Conservation (phyloP, 1,284 basidiomycete species). For the Quambalaria eucalypti region DNA sequence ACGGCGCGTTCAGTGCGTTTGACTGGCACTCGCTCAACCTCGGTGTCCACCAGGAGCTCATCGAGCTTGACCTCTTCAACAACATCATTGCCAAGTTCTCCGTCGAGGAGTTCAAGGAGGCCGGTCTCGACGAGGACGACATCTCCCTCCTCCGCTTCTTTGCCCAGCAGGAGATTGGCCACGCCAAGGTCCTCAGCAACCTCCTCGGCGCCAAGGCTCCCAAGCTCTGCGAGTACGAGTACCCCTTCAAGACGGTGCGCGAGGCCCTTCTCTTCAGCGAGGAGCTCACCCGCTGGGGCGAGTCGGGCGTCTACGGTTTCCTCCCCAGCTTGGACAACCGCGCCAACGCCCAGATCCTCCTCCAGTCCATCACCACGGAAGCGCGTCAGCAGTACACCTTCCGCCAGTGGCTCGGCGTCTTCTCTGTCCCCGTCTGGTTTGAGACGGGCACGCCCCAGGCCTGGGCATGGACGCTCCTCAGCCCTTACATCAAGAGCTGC, state of each 20-base stretch:
- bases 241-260: constrained; percentile 20
- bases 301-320: constrained; percentile 31
- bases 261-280: constrained; percentile 29
- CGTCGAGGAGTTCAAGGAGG: constrained; percentile 21
- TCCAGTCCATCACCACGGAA: constrained; percentile 34
- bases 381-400: constrained; percentile 27
- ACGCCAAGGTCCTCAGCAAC: constrained; percentile 24
- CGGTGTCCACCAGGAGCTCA: constrained; percentile 28
- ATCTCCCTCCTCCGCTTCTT: constrained; percentile 23
- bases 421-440: constrained; percentile 27
- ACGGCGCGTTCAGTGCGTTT: constrained; percentile 20
- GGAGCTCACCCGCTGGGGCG: constrained; percentile 27
- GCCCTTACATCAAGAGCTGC: constrained; percentile 21
- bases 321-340: constrained; percentile 26
- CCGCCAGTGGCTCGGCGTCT: constrained; percentile 24
- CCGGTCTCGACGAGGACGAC: constrained; percentile 21
- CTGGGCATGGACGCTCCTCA: constrained; percentile 35
- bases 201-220: constrained; percentile 26
- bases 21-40: constrained; percentile 26
- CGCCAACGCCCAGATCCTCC: constrained; percentile 23
- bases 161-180: constrained; percentile 33
- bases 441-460: constrained; percentile 30
- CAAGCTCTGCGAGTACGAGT: constrained; percentile 25
- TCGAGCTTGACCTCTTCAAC: constrained; percentile 36
- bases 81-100: constrained; percentile 27